phyloP scores from a whole-genome alignment of 805 yeast genomes.

The Starmerella stellata region DNA sequence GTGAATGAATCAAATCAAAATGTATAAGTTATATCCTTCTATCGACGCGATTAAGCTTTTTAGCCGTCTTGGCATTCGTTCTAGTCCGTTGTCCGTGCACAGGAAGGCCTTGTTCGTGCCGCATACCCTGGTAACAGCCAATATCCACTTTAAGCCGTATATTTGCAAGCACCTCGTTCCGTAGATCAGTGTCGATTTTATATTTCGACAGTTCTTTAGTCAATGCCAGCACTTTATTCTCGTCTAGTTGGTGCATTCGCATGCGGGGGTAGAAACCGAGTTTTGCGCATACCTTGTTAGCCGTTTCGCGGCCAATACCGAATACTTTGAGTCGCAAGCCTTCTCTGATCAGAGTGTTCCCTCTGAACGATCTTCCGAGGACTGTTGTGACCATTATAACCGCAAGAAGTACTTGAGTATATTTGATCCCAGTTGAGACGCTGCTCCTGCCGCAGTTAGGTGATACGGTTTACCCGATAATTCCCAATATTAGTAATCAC shows the following conservation, averaged over 20 bases:
- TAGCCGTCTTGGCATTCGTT: slow-evolving; percentile 80
- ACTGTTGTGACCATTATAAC: slow-evolving; percentile 25
- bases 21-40: slow-evolving; percentile 23
- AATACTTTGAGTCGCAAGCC: slow-evolving; percentile 70
- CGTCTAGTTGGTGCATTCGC: slow-evolving; percentile 85
- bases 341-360: slow-evolving; percentile 22
- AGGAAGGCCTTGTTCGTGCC: slow-evolving; percentile 70
- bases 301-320: slow-evolving; percentile 65
- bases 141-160: slow-evolving; percentile 61
- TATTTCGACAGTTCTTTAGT: slow-evolving; percentile 73
- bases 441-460: too few relatives aligned
- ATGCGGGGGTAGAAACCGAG: slow-evolving; percentile 82
- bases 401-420: too few relatives aligned
- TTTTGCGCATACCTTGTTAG: slow-evolving; percentile 63
- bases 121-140: slow-evolving; percentile 72
- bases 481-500: too few relatives aligned
- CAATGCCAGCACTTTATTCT: slow-evolving; percentile 67
- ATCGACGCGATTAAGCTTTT: slow-evolving; percentile 59
- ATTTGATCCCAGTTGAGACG: too few relatives aligned
- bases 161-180: slow-evolving; percentile 41
- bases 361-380: slow-evolving; percentile 26
- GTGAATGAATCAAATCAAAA: too few relatives aligned
- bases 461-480: too few relatives aligned
- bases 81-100: slow-evolving; percentile 83
- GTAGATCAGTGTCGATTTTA: slow-evolving; percentile 67